Conservation (phyloP, 768 basidiomycete species). For the Amylocystis lapponica region DNA sequence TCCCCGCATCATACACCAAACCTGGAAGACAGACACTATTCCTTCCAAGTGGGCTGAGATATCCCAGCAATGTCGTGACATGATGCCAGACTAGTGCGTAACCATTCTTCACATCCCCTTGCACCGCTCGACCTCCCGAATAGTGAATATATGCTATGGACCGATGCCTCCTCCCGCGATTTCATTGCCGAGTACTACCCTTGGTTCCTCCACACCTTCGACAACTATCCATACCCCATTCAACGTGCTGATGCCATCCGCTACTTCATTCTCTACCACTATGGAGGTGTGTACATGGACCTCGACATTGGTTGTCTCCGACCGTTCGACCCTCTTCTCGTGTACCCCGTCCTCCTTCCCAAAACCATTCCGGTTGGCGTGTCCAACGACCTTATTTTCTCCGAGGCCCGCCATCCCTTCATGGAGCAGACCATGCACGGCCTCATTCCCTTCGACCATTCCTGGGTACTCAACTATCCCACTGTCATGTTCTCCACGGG, state of each 20-base stretch:
- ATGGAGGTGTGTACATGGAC: slow-evolving; percentile 94
- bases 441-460: slow-evolving; percentile 86
- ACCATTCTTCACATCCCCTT: slow-evolving; percentile 4
- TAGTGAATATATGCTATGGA: slow-evolving; percentile 98
- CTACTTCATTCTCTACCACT: slow-evolving; percentile 95
- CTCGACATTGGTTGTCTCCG: slow-evolving; percentile 93
- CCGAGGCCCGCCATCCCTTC: slow-evolving; percentile 81
- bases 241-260: slow-evolving; percentile 97
- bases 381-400: slow-evolving; percentile 95
- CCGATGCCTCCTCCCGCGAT: slow-evolving; percentile 81
- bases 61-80: slow-evolving; percentile 78
- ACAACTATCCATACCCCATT: slow-evolving; percentile 85
- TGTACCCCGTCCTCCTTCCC: slow-evolving; percentile 85
- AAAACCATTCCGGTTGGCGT: slow-evolving; percentile 96
- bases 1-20: slow-evolving; percentile 94
- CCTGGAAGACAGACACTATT: slow-evolving; percentile 90
- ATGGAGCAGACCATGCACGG: slow-evolving; percentile 91
- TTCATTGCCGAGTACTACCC: slow-evolving; percentile 87
- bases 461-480: slow-evolving; percentile 94
- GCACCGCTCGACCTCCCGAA: slow-evolving; percentile 9
- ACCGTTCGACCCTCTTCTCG: slow-evolving; percentile 78
- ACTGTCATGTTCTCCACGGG: slow-evolving; percentile 99
- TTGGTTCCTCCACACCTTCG: slow-evolving; percentile 92
- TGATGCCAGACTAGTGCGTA: slow-evolving; percentile 96
- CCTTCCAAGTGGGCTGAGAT: slow-evolving; percentile 77